Evolutionary conservation across 2,329 filamentous ascomycete genomes (phyloP).

Genomic region (Venturia aucupariae): DNA sequence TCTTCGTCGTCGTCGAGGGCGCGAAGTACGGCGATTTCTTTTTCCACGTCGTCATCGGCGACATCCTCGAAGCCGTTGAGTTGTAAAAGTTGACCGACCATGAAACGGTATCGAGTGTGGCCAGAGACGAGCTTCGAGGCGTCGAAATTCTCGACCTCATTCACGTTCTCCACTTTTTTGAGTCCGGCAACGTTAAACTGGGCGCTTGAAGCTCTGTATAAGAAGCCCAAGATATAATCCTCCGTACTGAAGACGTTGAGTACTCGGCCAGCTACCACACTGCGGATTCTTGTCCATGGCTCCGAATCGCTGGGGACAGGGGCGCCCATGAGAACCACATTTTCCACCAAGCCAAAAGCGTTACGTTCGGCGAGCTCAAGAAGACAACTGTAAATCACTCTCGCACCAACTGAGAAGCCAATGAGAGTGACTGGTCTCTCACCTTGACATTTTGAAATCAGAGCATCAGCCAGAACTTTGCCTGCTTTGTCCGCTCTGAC

Average conservation of each 20-base stretch:
- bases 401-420: constrained; percentile 14
- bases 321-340: constrained; percentile 14
- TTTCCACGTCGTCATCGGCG: constrained; percentile 30
- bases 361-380: constrained; percentile 9
- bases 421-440: constrained; percentile 16
- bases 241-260: constrained; percentile 14
- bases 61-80: constrained; percentile 62
- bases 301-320: constrained; percentile 11
- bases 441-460: constrained; percentile 14
- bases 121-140: constrained; percentile 56
- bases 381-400: constrained; percentile 15
- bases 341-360: constrained; percentile 15
- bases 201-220: constrained; percentile 13
- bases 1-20: constrained; percentile 32
- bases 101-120: constrained; percentile 60
- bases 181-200: constrained; percentile 14
- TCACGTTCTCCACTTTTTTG: constrained; percentile 31
- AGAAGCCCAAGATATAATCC: constrained; percentile 14
- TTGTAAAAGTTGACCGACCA: constrained; percentile 57
- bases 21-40: constrained; percentile 28
- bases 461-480: constrained; percentile 21
- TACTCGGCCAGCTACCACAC: constrained; percentile 13
- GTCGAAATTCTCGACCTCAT: constrained; percentile 52
- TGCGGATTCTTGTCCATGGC: constrained; percentile 10
- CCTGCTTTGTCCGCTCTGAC: constrained; percentile 14